Evolutionary conservation across 768 basidiomycete genomes (phyloP).

Genomic region (Sarcodon sp.): DNA sequence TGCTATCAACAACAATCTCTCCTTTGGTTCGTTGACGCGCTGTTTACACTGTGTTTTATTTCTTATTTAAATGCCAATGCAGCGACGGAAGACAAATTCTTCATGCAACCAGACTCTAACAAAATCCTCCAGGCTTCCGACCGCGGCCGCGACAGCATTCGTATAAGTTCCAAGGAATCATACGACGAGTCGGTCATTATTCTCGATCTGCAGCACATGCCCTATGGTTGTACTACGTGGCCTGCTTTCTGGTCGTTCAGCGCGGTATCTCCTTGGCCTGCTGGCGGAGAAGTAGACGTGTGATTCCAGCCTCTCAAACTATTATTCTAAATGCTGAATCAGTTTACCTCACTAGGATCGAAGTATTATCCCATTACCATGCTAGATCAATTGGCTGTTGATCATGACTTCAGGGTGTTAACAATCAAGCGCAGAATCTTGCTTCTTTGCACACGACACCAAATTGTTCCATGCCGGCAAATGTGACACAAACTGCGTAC

Average conservation of each 20-base stretch:
- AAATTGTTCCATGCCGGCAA: constrained; percentile 29
- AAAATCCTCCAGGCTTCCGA: constrained; percentile 21
- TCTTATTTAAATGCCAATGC: background rate
- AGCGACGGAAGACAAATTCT: constrained; percentile 30
- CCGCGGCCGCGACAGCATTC: constrained; percentile 44
- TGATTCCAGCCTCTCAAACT: too few relatives aligned
- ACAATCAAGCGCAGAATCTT: constrained; percentile 29
- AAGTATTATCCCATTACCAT: too few relatives aligned
- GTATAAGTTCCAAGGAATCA: constrained; percentile 32
- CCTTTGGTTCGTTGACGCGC: constrained; percentile 25
- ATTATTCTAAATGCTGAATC: too few relatives aligned
- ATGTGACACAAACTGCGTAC: constrained; percentile 35
- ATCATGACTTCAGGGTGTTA: constrained; percentile 26
- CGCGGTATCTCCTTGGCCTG: constrained; percentile 38
- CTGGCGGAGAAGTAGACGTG: constrained; percentile 49
- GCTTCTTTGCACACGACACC: constrained; percentile 43
- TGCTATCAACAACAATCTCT: constrained; percentile 28
- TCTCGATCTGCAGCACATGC: constrained; percentile 48
- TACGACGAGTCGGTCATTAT: constrained; percentile 35
- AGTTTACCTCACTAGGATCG: too few relatives aligned
- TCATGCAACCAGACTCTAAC: constrained; percentile 42
- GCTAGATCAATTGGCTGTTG: too few relatives aligned
- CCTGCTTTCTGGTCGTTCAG: constrained; percentile 54
- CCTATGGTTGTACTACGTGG: constrained; percentile 46
- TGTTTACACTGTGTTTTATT: background rate